Percentiles rank a stretch among this genome's conserved stretches.
phyloP scores from a whole-genome alignment of 768 basidiomycete species.

The Clitopilus passeckerianus region DNA sequence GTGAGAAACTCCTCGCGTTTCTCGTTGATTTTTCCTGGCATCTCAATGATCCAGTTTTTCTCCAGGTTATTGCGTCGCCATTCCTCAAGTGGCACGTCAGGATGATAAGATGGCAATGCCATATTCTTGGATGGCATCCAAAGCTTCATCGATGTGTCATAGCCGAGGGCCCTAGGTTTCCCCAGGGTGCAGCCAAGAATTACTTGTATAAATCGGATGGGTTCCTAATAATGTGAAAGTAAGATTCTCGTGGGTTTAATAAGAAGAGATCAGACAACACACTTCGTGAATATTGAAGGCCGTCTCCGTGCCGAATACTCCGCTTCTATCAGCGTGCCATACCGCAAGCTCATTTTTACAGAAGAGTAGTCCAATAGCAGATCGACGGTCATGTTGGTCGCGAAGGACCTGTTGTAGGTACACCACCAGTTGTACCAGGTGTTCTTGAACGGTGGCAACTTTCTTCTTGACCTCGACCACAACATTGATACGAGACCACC shows the following conservation, averaged over 20 bases:
- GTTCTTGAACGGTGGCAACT: neutral
- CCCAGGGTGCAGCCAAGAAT: neutral
- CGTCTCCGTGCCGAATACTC: constrained; percentile 1
- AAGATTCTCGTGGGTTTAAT: neutral
- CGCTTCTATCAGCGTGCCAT: constrained; percentile 3
- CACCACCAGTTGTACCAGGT: neutral
- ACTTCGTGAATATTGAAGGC: constrained; percentile 6
- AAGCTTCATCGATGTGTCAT: neutral
- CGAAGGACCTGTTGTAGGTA: constrained; percentile 1
- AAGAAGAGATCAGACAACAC: neutral
- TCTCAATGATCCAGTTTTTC: constrained; percentile 1
- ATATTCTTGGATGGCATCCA: neutral
- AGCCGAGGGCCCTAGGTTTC: neutral
- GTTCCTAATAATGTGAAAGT: neutral
- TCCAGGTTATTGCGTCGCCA: neutral
- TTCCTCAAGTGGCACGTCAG: neutral
- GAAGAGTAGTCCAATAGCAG: constrained; percentile 3
- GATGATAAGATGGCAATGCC: neutral
- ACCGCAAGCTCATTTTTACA: neutral
- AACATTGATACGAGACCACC: constrained; percentile 6
- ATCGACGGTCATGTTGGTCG: constrained; percentile 7
- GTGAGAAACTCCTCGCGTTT: neutral
- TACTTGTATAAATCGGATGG: neutral
- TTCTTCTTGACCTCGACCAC: constrained; percentile 4
- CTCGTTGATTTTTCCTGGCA: neutral